Conservation (phyloP, 371 early-diverging fungal species). For the Haplosporangium sp. region DNA sequence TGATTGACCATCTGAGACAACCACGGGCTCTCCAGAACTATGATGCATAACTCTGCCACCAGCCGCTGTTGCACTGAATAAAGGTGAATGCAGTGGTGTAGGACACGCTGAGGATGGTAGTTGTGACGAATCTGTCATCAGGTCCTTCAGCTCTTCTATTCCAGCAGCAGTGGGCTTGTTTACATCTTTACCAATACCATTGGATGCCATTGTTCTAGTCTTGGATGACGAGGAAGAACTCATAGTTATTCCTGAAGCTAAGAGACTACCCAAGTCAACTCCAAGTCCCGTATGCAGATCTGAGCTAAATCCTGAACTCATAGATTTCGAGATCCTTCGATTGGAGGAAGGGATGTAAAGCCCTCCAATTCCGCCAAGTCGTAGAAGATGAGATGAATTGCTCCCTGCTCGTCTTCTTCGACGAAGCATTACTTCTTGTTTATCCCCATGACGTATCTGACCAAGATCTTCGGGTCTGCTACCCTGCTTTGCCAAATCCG, state of each 20-base stretch:
- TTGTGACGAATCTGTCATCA: slow-evolving; percentile 52
- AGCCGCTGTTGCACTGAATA: slow-evolving; percentile 48
- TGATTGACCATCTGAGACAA: background rate
- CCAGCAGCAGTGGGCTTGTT: background rate
- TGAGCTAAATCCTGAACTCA: slow-evolving; percentile 2
- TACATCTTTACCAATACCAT: background rate
- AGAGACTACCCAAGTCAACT: slow-evolving; percentile 1
- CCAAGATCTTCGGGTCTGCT: background rate
- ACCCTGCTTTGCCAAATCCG: slow-evolving; percentile 2
- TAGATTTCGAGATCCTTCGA: slow-evolving; percentile 1
- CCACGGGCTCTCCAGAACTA: slow-evolving; percentile 20
- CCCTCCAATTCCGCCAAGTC: background rate
- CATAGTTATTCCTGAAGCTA: background rate
- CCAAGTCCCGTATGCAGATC: slow-evolving; percentile 18
- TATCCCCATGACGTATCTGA: background rate
- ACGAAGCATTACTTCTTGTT: background rate
- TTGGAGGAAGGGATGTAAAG: background rate
- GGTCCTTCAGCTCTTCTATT: slow-evolving; percentile 19
- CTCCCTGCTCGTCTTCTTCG: slow-evolving; percentile 15
- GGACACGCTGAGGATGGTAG: slow-evolving; percentile 53
- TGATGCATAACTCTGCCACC: slow-evolving; percentile 33
- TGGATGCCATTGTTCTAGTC: background rate
- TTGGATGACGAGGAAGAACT: slow-evolving; percentile 1
- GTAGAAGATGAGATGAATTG: background rate
- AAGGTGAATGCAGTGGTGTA: slow-evolving; percentile 49